Conservation (phyloP, 306 rosid species). For the Prunus mongolica region DNA sequence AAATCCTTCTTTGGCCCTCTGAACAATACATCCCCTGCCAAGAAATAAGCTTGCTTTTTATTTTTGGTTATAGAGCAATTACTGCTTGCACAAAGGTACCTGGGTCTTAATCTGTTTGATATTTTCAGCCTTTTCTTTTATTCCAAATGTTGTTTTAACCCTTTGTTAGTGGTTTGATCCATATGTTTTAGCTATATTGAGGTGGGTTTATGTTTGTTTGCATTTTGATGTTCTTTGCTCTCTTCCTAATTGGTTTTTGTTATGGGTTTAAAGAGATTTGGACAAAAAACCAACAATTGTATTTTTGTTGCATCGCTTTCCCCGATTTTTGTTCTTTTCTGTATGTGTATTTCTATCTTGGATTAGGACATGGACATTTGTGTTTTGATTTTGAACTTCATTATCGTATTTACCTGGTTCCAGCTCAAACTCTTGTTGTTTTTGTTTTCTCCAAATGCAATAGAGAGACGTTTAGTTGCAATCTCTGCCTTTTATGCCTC, state of each 20-base stretch:
- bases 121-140: conserved; percentile 10
- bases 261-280: conserved; percentile 13
- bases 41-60: conserved; percentile 12
- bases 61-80: neutral
- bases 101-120: conserved; percentile 14
- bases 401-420: conserved; percentile 14
- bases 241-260: neutral
- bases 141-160: conserved; percentile 14
- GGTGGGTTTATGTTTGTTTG: conserved; percentile 7
- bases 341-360: neutral
- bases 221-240: conserved; percentile 5
- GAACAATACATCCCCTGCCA: conserved; percentile 3
- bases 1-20: neutral
- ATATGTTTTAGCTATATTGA: conserved; percentile 16
- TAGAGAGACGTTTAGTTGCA: conserved; percentile 10
- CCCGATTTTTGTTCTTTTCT: conserved; percentile 8
- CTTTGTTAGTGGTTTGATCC: conserved; percentile 38
- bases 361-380: conserved; percentile 22
- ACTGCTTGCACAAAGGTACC: conserved; percentile 31
- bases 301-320: neutral
- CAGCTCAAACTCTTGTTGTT: conserved; percentile 14
- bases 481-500: conserved; percentile 14
- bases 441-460: neutral
- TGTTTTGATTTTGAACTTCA: conserved; percentile 10
- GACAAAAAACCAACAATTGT: conserved; percentile 7